Base-by-base conservation (phyloP, 2,329 filamentous ascomycete genomes). In the Chrysoporthe austroafricana region DNA sequence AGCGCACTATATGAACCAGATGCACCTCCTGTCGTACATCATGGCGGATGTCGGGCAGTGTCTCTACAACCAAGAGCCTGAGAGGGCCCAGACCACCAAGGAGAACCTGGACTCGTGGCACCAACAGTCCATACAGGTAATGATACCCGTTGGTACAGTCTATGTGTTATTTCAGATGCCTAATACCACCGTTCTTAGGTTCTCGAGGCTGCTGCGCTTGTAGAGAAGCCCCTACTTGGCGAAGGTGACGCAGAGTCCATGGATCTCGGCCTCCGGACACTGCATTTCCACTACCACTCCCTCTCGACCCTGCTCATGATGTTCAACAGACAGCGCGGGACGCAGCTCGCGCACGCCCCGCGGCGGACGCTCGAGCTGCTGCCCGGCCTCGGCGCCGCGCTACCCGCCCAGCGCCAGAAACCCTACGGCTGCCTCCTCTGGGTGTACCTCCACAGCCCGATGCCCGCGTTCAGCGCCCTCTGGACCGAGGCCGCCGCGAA, bases 131-230 rank as follows among this genome's bases (percentile, higher is more conserved):
- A 39, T 61, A 34, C 42, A 61, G 59, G 59, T 61, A 44, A 1
- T 3, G 14, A 32, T 13, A 11, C 6, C 9, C 11, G 8, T 26
- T 13, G n/a, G 39, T 14, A 32, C n/a, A 8, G 18, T 42, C 32
- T 58, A 11, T 58, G 16, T 1, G 13, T 36, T 18, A 2, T 58
- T 26, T 26, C 26, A 1, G 2, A 21, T 14, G 21, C 21, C 34
- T 56, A 46, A 58, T n/a, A 9, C 18, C 57, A 32, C 36, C 26
- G 5, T 16, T 46, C 48, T 8, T 21, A 66, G 64, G 46, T 66
- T 34, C 64, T 66, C n/a, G 57, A 66, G 18, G 64, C 64, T 21
- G 58, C 64, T 32, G 64, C 58, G n/a, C 48, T 66, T 0, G 58
- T 42, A 8, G 64, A 66, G 44, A 66, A 66, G 58, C 64, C 64